Evolutionary conservation across 108 stramenopile genomes (phyloP), one percentile per base, ranked within the genome.

Genomic region (Cyclotella choctawhatcheeana): DNA sequence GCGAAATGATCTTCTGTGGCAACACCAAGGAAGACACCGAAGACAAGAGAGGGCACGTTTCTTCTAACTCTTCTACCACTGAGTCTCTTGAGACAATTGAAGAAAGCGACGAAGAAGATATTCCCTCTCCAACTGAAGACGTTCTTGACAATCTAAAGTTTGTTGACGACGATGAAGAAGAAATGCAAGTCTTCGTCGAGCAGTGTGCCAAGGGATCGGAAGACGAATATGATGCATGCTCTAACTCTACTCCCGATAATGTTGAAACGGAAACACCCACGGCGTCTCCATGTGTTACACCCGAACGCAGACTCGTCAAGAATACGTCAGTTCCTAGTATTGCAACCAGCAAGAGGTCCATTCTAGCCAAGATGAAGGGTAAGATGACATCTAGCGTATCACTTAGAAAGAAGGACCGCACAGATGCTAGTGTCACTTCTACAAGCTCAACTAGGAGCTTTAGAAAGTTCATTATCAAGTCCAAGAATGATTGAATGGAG

Each of bases 361-460:
- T 18, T 52, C 24, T 52, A 1, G n/a, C 21, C 51, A 52, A 52
- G 51, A 3, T 52, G 51, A 52, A 52, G 22, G n/a, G 44, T 2
- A 3, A 22, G 51, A 52, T 18, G 18, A 22, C 51, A 22, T 22
- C 51, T 52, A 52, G 51, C 10, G 10, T 52, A 10, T 18, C 21
- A 1, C 24, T 52, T 2, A 10, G 51, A 52, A 18, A 22, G 51
- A 52, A 52, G 20, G 51, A 22, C 24, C 20, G 51, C 24, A 22
- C 51, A 24, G 51, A 52, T 52, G 51, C 51, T 22, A 52, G 51
- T 52, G 20, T 52, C 24, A 22, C 21, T 52, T 52, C 51, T 52
- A 52, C 51, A 3, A 52, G 51, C 5, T 52, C 51, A 22, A 52
- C 12, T 22, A 18, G 51, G 5, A 22, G 51, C 51, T 52, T 52